Conservation (phyloP, 2,329 filamentous ascomycete genomes). For the Hortaea werneckii region DNA sequence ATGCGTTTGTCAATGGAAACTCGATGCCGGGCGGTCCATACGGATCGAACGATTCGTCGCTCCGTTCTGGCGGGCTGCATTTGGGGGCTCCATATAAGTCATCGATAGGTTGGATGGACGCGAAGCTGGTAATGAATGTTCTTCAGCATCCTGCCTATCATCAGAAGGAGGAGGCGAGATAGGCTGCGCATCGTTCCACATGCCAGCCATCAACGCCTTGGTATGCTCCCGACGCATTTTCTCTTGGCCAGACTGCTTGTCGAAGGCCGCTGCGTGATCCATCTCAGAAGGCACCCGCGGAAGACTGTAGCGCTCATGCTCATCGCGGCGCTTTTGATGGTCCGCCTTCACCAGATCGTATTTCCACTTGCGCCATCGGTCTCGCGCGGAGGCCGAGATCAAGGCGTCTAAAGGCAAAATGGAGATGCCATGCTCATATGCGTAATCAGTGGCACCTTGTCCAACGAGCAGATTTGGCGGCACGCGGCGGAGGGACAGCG, state of each 20-base stretch:
- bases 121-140: conserved; percentile 6
- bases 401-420: conserved; percentile 65
- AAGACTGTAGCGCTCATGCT: conserved; percentile 10
- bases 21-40: conserved; percentile 14
- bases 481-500: conserved; percentile 75
- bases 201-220: conserved; percentile 20
- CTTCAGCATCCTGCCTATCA: conserved; percentile 3
- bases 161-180: conserved; percentile 24
- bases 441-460: conserved; percentile 77
- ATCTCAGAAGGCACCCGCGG: conserved; percentile 14
- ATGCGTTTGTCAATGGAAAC: conserved; percentile 26
- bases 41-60: conserved; percentile 18
- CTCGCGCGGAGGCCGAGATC: conserved; percentile 67
- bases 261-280: conserved; percentile 5
- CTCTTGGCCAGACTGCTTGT: conserved; percentile 12
- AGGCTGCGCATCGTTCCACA: conserved; percentile 26
- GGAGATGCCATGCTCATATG: conserved; percentile 63
- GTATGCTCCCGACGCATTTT: conserved; percentile 29
- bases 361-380: conserved; percentile 71
- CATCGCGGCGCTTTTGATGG: conserved; percentile 30
- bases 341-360: conserved; percentile 57
- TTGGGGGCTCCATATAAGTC: not conserved
- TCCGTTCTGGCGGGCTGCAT: conserved; percentile 10
- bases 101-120: conserved; percentile 2
- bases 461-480: conserved; percentile 88